Evolutionary conservation across 306 rosid genomes (phyloP).

Genomic region (Urtica urens): DNA sequence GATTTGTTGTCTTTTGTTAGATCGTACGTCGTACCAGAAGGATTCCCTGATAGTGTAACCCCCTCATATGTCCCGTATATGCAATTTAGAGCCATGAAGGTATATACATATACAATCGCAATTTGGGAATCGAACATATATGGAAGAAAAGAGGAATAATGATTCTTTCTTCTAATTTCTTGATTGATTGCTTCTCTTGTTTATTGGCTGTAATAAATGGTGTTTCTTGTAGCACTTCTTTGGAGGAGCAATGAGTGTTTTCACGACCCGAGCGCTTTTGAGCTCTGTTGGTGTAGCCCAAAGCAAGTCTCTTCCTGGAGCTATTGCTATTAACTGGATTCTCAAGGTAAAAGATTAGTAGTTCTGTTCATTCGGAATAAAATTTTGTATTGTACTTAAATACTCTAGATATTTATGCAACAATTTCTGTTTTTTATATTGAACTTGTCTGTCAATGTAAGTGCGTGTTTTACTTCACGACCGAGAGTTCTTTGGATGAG

Average conservation of each 20-base stretch:
- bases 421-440: no score
- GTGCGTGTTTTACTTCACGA: no score
- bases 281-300: conserved; percentile 78
- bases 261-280: conserved; percentile 87
- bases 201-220: not conserved
- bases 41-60: conserved; percentile 76
- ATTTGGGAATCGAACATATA: not conserved
- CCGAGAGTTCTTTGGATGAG: no score
- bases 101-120: conserved; percentile 15
- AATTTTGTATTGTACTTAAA: no score
- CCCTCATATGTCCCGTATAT: conserved; percentile 94
- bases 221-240: conserved; percentile 58
- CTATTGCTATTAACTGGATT: conserved; percentile 96
- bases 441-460: no score
- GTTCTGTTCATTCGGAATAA: no score
- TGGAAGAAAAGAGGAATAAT: not conserved
- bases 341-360: conserved; percentile 72
- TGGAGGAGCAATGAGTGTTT: conserved; percentile 99
- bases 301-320: conserved; percentile 61
- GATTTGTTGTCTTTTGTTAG: conserved; percentile 53
- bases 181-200: not conserved
- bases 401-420: no score
- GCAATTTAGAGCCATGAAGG: conserved; percentile 98
- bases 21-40: conserved; percentile 96
- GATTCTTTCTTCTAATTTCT: not conserved